Percentiles rank a stretch among this genome's conserved stretches.
Conservation (phyloP, 2,329 filamentous ascomycete species). For the Pseudogymnoascus sp. region DNA sequence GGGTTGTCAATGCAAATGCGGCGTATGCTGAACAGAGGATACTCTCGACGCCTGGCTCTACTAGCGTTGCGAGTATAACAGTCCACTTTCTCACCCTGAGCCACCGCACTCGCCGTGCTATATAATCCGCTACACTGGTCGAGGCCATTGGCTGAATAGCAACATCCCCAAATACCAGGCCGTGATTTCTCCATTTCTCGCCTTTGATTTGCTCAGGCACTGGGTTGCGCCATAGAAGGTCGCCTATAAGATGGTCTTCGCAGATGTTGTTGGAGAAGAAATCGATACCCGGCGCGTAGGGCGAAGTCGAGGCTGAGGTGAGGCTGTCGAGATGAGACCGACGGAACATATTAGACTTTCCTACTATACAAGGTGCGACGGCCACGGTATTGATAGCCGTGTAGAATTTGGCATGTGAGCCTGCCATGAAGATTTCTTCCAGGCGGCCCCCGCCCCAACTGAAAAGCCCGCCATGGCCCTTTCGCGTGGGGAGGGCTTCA, state of each 20-base stretch:
- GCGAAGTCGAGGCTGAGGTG: constrained; percentile 38
- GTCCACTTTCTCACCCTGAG: constrained; percentile 91
- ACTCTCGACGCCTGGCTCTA: constrained; percentile 87
- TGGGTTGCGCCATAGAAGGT: constrained; percentile 73
- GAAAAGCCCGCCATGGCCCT: constrained; percentile 25
- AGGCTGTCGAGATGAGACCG: constrained; percentile 79
- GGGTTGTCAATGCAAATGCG: constrained; percentile 67
- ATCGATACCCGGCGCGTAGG: constrained; percentile 64
- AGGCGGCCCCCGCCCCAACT: constrained; percentile 64
- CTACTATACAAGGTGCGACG: constrained; percentile 86
- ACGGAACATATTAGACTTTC: constrained; percentile 98
- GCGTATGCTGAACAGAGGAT: constrained; percentile 77
- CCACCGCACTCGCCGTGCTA: constrained; percentile 79
- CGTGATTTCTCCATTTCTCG: constrained; percentile 56
- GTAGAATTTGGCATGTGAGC: constrained; percentile 95
- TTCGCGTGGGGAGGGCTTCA: constrained; percentile 21
- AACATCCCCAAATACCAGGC: constrained; percentile 74
- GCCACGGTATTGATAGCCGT: constrained; percentile 90
- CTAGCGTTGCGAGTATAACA: constrained; percentile 77
- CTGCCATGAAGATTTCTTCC: constrained; percentile 92
- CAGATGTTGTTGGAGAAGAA: constrained; percentile 95
- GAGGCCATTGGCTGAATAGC: constrained; percentile 82
- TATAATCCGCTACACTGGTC: constrained; percentile 71
- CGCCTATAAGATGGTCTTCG: constrained; percentile 93
- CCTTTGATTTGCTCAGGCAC: constrained; percentile 41